A percentile compares a stretch with the other conserved stretches of the same genome.
These are phyloP conservation scores for Pelargonium australe DNA, from an alignment of 441 rosid genomes.

Conservation along the genomic window DNA sequence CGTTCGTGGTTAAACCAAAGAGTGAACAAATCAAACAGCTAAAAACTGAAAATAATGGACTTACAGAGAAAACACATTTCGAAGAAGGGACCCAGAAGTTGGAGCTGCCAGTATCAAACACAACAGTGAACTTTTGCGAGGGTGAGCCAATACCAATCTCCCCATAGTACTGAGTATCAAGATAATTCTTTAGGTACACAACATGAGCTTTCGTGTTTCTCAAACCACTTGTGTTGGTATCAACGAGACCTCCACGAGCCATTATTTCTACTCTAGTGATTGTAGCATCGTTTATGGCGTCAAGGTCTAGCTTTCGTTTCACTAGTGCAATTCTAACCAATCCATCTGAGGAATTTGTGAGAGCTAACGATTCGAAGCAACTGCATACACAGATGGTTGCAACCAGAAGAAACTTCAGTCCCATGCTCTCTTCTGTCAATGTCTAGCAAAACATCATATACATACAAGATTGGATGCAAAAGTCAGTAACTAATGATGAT, in stretches of 20 bases:
- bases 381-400: conserved; percentile 26
- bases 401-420: conserved; percentile 26
- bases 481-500: not conserved
- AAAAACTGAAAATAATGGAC: conserved; percentile 13
- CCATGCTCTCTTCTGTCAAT: conserved; percentile 15
- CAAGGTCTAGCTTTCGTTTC: conserved; percentile 36
- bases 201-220: conserved; percentile 26
- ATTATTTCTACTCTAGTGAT: conserved; percentile 23
- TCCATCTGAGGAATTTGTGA: conserved; percentile 25
- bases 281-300: conserved; percentile 30
- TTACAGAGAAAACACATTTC: conserved; percentile 49
- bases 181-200: conserved; percentile 61
- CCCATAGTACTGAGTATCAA: conserved; percentile 76
- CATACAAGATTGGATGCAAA: not conserved
- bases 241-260: not conserved
- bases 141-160: conserved; percentile 76
- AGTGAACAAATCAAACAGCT: not conserved
- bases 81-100: conserved; percentile 71
- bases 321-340: conserved; percentile 39
- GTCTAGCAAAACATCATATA: conserved; percentile 5
- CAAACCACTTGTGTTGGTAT: not conserved
- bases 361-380: conserved; percentile 26
- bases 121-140: conserved; percentile 45
- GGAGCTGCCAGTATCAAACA: conserved; percentile 62
- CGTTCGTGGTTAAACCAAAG: not conserved